Evolutionary conservation across 2,329 filamentous ascomycete genomes (phyloP).

Genomic region (Fusarium cyanostomum): DNA sequence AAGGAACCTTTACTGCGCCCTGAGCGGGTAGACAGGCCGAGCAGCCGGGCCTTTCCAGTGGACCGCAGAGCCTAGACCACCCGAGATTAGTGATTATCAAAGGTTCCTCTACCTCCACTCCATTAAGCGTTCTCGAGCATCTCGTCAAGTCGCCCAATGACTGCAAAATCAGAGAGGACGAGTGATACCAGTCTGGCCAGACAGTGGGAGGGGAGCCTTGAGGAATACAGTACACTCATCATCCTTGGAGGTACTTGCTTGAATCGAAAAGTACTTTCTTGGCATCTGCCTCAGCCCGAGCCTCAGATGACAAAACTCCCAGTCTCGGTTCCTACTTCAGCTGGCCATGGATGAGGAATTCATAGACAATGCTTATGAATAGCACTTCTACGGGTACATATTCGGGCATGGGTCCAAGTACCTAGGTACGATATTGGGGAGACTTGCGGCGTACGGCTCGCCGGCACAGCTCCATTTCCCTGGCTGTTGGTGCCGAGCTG

Average conservation of each 20-base stretch:
- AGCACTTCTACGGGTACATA: neutral
- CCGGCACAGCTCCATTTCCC: conserved; percentile 27
- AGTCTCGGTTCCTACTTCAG: conserved; percentile 13
- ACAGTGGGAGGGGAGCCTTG: conserved; percentile 7
- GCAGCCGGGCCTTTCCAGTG: conserved; percentile 30
- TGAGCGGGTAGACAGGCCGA: conserved; percentile 8
- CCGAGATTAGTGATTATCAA: conserved; percentile 29
- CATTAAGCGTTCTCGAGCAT: conserved; percentile 2
- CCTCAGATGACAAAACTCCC: conserved; percentile 3
- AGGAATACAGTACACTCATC: conserved; percentile 1
- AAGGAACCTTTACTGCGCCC: conserved; percentile 6
- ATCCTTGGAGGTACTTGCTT: conserved; percentile 3
- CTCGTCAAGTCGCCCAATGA: conserved; percentile 2
- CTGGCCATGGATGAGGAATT: conserved; percentile 24
- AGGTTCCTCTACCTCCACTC: conserved; percentile 23
- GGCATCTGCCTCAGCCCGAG: conserved; percentile 7
- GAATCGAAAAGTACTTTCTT: neutral
- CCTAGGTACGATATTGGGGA: neutral
- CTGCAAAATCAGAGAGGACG: conserved; percentile 3
- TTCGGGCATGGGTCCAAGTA: neutral
- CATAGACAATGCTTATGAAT: conserved; percentile 25
- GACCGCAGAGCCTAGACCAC: conserved; percentile 15
- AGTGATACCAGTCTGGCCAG: conserved; percentile 1
- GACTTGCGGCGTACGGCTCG: conserved; percentile 22
- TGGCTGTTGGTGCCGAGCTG: conserved; percentile 8